Base-by-base conservation (phyloP, 1,139 yeast species). In the Lodderomyces parapsilosis region DNA sequence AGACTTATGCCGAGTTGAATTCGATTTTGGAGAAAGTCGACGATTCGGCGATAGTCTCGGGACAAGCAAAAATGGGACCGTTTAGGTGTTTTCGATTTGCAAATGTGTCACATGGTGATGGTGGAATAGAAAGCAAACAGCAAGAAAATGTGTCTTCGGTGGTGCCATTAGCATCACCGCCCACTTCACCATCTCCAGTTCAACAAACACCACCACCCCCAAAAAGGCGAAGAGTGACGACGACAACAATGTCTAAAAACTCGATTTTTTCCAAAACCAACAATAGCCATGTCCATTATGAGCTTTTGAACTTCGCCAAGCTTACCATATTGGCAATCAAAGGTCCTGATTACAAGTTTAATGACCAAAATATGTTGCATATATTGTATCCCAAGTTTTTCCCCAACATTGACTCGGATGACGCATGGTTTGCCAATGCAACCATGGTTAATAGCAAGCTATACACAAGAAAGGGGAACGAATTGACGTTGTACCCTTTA, bases 381-480 rank as follows among this genome's bases (percentile, higher is more conserved):
- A 71, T 73, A n/a, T 56, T 72, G 17, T 71, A 72, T 50, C 78
- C 78, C 14, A 71, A 71, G 42, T 71, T 69, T 52, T 73, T 67
- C 44, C 76, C 77, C 35, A 71, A 72, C 43, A 60, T 67, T 20
- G 76, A 71, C 46, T 63, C 72, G 0, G 77, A 71, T 50, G 73
- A 71, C 41, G 74, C 71, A 43, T 73, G 77, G 76, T 44, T 53
- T 19, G 70, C 69, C 0, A 56, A 57, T 30, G 53, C 55, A 4
- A 49, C 55, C 19, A 49, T 59, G 19, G 44, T 48, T 8, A 43
- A 62, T 18, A 50, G 54, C 20, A 49, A 55, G 19, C 46, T 62
- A 19, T 56, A 58, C 43, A 38, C 28, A 11, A 36, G 36, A 13
- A 40, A 47, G 6, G 40, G 47, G n/a, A 43, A 43, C 9, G 51